A percentile compares a stretch with the other conserved stretches of the same genome.
Conservation (phyloP, 1,284 basidiomycete species). For the Papiliotrema flavescens region DNA sequence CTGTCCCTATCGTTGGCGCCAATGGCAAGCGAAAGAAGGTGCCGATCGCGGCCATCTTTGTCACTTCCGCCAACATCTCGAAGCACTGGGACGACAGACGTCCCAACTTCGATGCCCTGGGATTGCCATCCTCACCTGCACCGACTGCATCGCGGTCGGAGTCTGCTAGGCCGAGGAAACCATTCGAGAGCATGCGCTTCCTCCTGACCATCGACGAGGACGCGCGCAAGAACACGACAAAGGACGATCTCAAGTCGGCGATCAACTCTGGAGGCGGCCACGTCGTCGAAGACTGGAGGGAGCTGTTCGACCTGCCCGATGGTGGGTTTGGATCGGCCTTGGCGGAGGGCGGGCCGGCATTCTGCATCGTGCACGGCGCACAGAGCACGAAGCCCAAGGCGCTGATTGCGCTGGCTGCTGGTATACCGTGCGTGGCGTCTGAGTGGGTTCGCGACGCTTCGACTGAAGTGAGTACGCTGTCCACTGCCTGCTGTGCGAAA, state of each 20-base stretch:
- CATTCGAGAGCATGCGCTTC: neutral
- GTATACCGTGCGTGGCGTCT: conserved; percentile 73
- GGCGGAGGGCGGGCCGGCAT: conserved; percentile 48
- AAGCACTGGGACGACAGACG: neutral
- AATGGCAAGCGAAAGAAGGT: neutral
- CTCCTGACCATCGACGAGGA: neutral
- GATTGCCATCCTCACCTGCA: neutral
- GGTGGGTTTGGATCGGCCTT: conserved; percentile 15
- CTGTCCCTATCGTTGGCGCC: neutral
- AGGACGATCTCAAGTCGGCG: conserved; percentile 47
- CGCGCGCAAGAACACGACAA: neutral
- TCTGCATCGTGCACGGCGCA: conserved; percentile 68
- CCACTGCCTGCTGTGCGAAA: neutral
- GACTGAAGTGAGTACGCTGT: conserved; percentile 45
- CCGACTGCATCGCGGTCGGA: too few species aligned
- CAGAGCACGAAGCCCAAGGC: conserved; percentile 69
- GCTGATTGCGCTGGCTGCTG: conserved; percentile 73
- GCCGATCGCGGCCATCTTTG: neutral
- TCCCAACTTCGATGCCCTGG: neutral
- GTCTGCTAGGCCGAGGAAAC: too few species aligned
- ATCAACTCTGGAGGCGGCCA: conserved; percentile 60
- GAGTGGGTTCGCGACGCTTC: conserved; percentile 59
- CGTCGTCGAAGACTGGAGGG: conserved; percentile 62
- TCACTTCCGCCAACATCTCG: neutral
- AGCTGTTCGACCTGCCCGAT: conserved; percentile 62